Percentiles rank a stretch among this genome's conserved stretches.
These are phyloP conservation scores for Veloporphyrellus conicus DNA, from an alignment of 1,284 basidiomycete genomes.

Conservation along the genomic window DNA sequence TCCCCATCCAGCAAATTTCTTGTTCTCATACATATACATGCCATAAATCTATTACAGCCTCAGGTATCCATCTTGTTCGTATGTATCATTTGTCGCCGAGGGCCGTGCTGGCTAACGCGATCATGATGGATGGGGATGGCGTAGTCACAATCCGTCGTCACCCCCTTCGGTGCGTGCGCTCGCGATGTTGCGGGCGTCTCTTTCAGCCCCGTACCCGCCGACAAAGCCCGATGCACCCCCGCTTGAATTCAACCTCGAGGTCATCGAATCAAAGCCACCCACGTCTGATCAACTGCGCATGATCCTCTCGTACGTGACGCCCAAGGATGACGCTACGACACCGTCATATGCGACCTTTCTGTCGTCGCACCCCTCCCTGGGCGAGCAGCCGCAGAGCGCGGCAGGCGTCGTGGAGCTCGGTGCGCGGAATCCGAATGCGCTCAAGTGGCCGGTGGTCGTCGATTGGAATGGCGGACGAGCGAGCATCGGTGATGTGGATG, in stretches of 20 bases:
- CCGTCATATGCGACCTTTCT: constrained; percentile 39
- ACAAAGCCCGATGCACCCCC: constrained; percentile 43
- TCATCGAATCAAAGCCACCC: constrained; percentile 60
- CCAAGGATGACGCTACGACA: constrained; percentile 27
- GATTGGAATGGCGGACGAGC: constrained; percentile 70
- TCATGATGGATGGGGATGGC: background rate
- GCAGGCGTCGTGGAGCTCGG: constrained; percentile 50
- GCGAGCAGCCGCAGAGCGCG: constrained; percentile 40
- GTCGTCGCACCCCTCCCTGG: constrained; percentile 23
- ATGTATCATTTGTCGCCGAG: constrained; percentile 2
- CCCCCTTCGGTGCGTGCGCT: constrained; percentile 61
- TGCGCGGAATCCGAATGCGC: constrained; percentile 48
- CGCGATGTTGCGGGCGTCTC: constrained; percentile 51
- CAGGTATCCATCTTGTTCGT: constrained; percentile 66
- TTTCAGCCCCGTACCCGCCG: constrained; percentile 59
- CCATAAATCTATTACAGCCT: constrained; percentile 42
- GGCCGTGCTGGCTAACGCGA: background rate
- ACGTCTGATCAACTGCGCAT: constrained; percentile 63
- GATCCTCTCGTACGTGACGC: constrained; percentile 59
- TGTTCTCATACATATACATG: constrained; percentile 1
- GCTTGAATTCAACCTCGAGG: constrained; percentile 65
- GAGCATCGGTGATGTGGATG: constrained; percentile 61
- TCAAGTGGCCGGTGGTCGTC: constrained; percentile 77
- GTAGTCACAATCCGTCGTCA: constrained; percentile 60
- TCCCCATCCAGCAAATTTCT: background rate